Evolutionary conservation across 2,329 filamentous ascomycete genomes (phyloP).

Genomic region (Plectosphaerella sp.): DNA sequence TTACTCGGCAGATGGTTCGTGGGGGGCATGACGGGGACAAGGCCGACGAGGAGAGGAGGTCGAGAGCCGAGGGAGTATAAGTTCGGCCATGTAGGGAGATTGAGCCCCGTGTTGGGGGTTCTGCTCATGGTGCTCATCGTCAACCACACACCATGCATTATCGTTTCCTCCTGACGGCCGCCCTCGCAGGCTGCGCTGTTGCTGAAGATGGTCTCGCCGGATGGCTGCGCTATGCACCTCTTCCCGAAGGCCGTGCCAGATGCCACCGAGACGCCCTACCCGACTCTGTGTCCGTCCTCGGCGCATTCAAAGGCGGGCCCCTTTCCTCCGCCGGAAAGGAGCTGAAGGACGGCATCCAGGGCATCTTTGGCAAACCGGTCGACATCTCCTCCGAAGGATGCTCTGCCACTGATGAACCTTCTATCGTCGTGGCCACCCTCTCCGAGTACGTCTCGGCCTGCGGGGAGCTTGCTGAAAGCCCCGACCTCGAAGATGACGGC

Average conservation of each 20-base stretch:
- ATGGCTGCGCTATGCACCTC: slow-evolving; percentile 61
- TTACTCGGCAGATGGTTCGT: too few species aligned
- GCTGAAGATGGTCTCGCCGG: slow-evolving; percentile 58
- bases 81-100: too few species aligned
- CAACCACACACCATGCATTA: slow-evolving; percentile 19
- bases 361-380: slow-evolving; percentile 50
- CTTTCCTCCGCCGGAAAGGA: slow-evolving; percentile 57
- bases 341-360: slow-evolving; percentile 50
- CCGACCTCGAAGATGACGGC: slow-evolving; percentile 48
- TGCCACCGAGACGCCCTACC: slow-evolving; percentile 37
- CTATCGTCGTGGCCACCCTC: slow-evolving; percentile 16
- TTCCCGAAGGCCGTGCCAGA: slow-evolving; percentile 23
- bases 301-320: slow-evolving; percentile 48
- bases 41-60: too few species aligned
- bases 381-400: slow-evolving; percentile 16
- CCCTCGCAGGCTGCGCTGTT: slow-evolving; percentile 26
- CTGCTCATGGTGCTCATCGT: background rate
- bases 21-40: too few species aligned
- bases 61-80: too few species aligned
- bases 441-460: slow-evolving; percentile 19
- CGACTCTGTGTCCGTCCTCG: slow-evolving; percentile 46
- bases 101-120: too few species aligned
- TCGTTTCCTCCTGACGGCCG: slow-evolving; percentile 18
- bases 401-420: background rate
- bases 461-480: slow-evolving; percentile 23